Conservation (phyloP, 179 eudicot species). For the Sideroxylon spinosum region DNA sequence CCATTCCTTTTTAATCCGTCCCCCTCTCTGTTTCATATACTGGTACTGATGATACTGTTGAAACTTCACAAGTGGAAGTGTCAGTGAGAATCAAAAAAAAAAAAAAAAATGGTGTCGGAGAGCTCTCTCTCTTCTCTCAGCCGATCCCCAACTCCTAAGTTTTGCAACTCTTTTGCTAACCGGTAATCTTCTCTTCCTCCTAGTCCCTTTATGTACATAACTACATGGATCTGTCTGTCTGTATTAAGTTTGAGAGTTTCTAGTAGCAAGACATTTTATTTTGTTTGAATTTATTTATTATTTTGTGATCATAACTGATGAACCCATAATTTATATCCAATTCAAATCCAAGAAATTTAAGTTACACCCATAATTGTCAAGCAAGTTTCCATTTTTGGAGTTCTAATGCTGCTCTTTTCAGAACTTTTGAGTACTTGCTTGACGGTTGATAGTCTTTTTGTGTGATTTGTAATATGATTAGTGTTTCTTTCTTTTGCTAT, state of each 20-base stretch:
- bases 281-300: no score
- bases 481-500: background rate
- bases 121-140: slow-evolving; percentile 7
- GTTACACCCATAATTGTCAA: background rate
- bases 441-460: no score
- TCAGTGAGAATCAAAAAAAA: background rate
- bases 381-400: background rate
- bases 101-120: slow-evolving; percentile 18
- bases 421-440: background rate
- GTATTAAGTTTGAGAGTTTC: background rate
- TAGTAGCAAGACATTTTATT: background rate
- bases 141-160: slow-evolving; percentile 15
- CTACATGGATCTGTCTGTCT: background rate
- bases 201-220: background rate
- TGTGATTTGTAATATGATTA: background rate
- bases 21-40: background rate
- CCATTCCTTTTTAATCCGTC: background rate
- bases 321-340: background rate
- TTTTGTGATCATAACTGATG: background rate
- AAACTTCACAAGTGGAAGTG: background rate
- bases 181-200: slow-evolving; percentile 4
- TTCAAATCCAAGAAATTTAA: background rate
- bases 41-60: no score
- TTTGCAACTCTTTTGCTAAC: slow-evolving; percentile 18
- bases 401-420: background rate